Evolutionary conservation across 331 rosid genomes (phyloP), one percentile per base, ranked within the genome.

Genomic region (Erythrophleum ivorense): DNA sequence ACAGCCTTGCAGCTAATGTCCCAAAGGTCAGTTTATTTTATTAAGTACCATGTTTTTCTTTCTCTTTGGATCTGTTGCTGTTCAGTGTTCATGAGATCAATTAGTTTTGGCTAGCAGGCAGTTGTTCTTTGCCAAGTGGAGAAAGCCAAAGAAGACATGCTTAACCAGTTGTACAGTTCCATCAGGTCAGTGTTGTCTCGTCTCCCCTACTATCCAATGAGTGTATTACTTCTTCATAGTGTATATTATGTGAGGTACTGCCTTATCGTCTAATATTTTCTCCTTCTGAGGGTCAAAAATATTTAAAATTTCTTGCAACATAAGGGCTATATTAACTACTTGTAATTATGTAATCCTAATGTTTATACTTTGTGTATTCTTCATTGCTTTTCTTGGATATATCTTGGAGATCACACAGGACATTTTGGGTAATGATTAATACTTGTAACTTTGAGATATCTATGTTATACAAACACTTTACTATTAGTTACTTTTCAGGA

Each of bases 51-150:
- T 81, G 24, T 34, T 33, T 81, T 16, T 45, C 2, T 66, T 24
- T 24, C 48, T 29, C 40, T 76, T 75, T 41, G 34, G 50, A 75
- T 79, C 73, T 71, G 29, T 31, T 46, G 18, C 21, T 62, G 58
- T 77, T 78, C 21, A 63, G 70, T 13, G 19, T 13, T 11, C 21
- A 54, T 86, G 59, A 81, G 78, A 78, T 69, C 52, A 82, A 53
- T 76, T 79, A 11, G 70, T 79, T 82, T 85, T 80, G 85, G 75
- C 76, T 86, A 83, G 84, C 99, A 95, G 99, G 99, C 99, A 7
- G 98, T 95, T 85, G 99, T 95, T 78, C 98, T 95, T 84, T 95
- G 99, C 90, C 99, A 95, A 92, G 99, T 95, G 19, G 99, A 95
- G 90, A 95, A 95, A 80, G 99, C 99, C 31, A 95, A 95, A 87